Evolutionary conservation across 2,329 filamentous ascomycete species (phyloP), one percentile per base, ranked within the genome.

Genomic region (Stromatinia cepivora): DNA sequence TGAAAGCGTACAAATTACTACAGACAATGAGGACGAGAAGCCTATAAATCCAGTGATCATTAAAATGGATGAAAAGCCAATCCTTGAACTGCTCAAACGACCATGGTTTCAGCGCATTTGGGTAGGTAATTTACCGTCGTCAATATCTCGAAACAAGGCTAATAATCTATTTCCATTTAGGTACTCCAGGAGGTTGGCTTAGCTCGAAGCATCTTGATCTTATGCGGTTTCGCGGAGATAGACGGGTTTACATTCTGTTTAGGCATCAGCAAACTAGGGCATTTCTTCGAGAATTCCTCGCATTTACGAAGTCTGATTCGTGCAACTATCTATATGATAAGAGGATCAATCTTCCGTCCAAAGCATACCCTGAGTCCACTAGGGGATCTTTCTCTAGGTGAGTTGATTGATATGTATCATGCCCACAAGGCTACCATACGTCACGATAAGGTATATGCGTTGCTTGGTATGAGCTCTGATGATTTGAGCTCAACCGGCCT

Each of bases 21-120:
- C 61, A 61, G 54, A 34, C n/a, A 20, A 65, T 10, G 28, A 50
- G 57, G 46, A 25, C 36, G 36, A 61, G 9, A 6, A 28, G 66
- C 22, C 15, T 15, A 13, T 1, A 15, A 53, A 65, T 17, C 9
- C 13, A 22, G 59, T 25, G 17, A 20, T 9, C n/a, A 31, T 10
- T 5, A 22, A 65, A 56, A 54, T 5, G 25, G 25, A 4, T 7
- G 4, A 48, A 36, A 22, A 50, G 7, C 10, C 62, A 54, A 20
- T 69, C 22, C 34, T 71, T 22, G 3, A 5, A 11, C 28, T 71
- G 25, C 59, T 71, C 48, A 54, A 67, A 58, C 53, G 56, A 28
- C 42, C 45, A 39, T 71, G 70, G 66, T 72, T 71, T 57, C 53
- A 52, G 59, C 61, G 70, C n/a, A 72, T 71, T 22, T 71, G 59